Evolutionary conservation across 108 stramenopile genomes (phyloP).

Genomic region (Pseudonitzschia multistriata): DNA sequence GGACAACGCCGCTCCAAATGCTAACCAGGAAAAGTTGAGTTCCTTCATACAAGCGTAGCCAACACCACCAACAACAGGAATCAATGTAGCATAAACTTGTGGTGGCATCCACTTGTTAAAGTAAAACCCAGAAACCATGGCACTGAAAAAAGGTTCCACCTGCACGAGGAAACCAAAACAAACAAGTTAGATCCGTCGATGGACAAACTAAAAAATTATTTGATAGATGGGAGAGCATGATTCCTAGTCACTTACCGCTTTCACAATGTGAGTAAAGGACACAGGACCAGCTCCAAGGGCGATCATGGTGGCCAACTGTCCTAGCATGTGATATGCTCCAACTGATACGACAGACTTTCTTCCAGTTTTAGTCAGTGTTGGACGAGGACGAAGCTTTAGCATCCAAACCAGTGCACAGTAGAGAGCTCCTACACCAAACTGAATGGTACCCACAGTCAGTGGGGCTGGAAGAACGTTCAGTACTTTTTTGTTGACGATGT

Average conservation of each 20-base stretch:
- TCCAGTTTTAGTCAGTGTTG: constrained; percentile 47
- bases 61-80: constrained; percentile 91
- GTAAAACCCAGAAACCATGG: constrained; percentile 67
- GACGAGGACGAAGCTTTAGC: constrained; percentile 59
- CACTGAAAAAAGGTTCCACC: constrained; percentile 86
- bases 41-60: constrained; percentile 89
- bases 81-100: constrained; percentile 71
- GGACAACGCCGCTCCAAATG: constrained; percentile 87
- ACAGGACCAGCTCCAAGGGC: constrained; percentile 83
- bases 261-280: constrained; percentile 89
- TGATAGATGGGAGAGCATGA: too few species aligned
- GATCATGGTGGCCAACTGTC: constrained; percentile 81
- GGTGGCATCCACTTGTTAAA: constrained; percentile 76
- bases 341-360: constrained; percentile 46
- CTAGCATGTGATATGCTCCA: constrained; percentile 84
- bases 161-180: background rate
- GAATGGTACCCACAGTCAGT: constrained; percentile 83
- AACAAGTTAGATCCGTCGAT: background rate
- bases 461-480: constrained; percentile 90
- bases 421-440: constrained; percentile 84
- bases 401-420: constrained; percentile 79
- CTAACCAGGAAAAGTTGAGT: constrained; percentile 85
- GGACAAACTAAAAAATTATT: background rate
- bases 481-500: constrained; percentile 95
- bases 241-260: constrained; percentile 56